Percentiles rank a stretch among this genome's conserved stretches.
Evolutionary conservation across 164 flowering plant genomes (phyloP).

Genomic region (Magnolia sinica): DNA sequence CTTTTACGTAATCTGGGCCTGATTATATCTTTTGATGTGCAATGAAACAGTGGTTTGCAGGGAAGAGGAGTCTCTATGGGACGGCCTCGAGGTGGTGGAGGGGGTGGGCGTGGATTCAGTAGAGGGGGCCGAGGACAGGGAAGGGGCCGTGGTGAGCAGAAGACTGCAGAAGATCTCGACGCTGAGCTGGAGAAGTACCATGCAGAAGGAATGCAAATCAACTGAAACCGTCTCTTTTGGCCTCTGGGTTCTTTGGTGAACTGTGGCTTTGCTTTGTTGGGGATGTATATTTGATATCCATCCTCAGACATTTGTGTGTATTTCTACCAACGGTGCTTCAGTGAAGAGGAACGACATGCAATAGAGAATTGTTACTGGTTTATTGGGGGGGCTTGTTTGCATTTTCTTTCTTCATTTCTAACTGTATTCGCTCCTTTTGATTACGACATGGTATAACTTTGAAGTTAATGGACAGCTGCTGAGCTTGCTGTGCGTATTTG

Average conservation of each 20-base stretch:
- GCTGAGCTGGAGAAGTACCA: constrained; percentile 69
- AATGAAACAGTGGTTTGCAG: constrained; percentile 11
- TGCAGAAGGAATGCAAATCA: constrained; percentile 54
- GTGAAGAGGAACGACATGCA: background rate
- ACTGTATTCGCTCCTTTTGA: background rate
- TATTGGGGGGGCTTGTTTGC: constrained; percentile 2
- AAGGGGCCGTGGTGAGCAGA: constrained; percentile 41
- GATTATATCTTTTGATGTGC: constrained; percentile 1
- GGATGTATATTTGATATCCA: background rate
- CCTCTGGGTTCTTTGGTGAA: background rate
- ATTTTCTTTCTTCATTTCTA: background rate
- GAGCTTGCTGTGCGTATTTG: background rate
- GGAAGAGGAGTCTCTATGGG: constrained; percentile 22
- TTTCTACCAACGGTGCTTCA: constrained; percentile 3
- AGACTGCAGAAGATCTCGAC: constrained; percentile 60
- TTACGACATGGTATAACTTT: background rate
- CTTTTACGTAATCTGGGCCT: background rate
- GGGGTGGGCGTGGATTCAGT: constrained; percentile 19
- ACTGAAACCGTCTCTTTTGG: constrained; percentile 16
- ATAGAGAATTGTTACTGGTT: background rate
- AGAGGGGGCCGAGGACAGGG: constrained; percentile 34
- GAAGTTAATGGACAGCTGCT: background rate
- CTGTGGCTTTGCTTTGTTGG: constrained; percentile 5
- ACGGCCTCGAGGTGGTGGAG: constrained; percentile 16
- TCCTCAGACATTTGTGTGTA: constrained; percentile 1